A percentile compares a stretch with the other conserved stretches of the same genome.
phyloP scores from a whole-genome alignment of 2,329 filamentous ascomycete genomes.

The Volutella citrinella region DNA sequence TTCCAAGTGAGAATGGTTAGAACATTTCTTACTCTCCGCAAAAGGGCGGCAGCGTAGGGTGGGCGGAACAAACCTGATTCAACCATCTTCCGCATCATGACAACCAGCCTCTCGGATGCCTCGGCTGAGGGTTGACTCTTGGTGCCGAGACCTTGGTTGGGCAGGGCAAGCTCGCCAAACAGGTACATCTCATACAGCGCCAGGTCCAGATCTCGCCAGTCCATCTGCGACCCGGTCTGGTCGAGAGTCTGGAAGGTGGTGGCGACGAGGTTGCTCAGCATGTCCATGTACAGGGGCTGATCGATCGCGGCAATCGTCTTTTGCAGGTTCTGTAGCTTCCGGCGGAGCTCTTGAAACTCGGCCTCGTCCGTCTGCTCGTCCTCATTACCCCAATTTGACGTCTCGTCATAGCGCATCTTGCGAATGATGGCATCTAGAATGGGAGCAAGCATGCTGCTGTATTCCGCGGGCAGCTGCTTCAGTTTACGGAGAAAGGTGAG shows the following conservation, averaged over 20 bases:
- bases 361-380: conserved; percentile 95
- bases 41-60: neutral
- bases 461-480: conserved; percentile 67
- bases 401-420: conserved; percentile 98
- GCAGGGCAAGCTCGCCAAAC: conserved; percentile 91
- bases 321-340: conserved; percentile 84
- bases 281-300: conserved; percentile 83
- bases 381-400: conserved; percentile 87
- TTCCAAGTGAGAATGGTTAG: conserved; percentile 16
- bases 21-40: conserved; percentile 1
- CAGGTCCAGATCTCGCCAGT: conserved; percentile 94
- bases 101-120: conserved; percentile 77
- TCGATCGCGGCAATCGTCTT: conserved; percentile 90
- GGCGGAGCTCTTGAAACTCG: conserved; percentile 92
- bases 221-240: conserved; percentile 69
- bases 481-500: conserved; percentile 87
- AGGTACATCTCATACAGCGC: conserved; percentile 93
- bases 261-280: conserved; percentile 82
- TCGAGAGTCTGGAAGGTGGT: conserved; percentile 81
- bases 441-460: conserved; percentile 78
- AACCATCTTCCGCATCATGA: conserved; percentile 96
- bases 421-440: conserved; percentile 88
- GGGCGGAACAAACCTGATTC: conserved; percentile 69
- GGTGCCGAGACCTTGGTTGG: conserved; percentile 78
- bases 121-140: conserved; percentile 80